Base-by-base conservation (phyloP, 768 basidiomycete species). In the Cyclocybe aegerita region DNA sequence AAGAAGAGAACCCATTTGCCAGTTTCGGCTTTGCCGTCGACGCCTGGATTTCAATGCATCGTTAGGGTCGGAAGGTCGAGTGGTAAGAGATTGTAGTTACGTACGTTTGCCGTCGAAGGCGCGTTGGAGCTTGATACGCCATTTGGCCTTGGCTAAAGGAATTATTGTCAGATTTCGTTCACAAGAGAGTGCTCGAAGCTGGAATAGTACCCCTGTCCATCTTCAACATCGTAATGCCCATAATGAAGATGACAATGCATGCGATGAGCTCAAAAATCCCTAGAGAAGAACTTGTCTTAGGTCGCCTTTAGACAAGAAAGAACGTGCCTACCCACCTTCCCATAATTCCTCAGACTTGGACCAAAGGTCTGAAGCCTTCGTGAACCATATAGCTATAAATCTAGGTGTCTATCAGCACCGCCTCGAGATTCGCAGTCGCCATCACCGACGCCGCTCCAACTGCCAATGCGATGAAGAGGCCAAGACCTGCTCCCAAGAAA, bases 301-400 rank as follows among this genome's bases (percentile, higher is more conserved):
- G 31, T 16, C 35, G 14, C 23, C 2, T 10, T 17, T 17, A 29
- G 10, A 9, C 11, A 4, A 29, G 30, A 17, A 17, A 15, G n/a
- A 29, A 40, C 4, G 9, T 9, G 7, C 2, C 0, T 65, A 75
- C 62, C 63, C 57, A 79, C 95, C 96, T 78, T 98, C 96, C 96
- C 96, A 98, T 50, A 95, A 70, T 48, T 84, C 79, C 70, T 98
- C 96, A 5, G 92, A 81, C 61, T 83, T 83, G 36, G 78, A 65
- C 89, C 92, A 98, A 12, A 98, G 78, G 65, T 97, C 74, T 15
- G 78, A 77, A 0, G 95, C 87, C 61, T 90, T 83, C 30, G 93
- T 98, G 71, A 96, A 98, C 88, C 93, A 98, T 37, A 97, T 80
- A 6, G 89, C 93, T 54, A 98, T 88, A 69, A 96, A 98, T 1